Conservation (phyloP, 768 basidiomycete genomes). For the Leccinellum albellum region DNA sequence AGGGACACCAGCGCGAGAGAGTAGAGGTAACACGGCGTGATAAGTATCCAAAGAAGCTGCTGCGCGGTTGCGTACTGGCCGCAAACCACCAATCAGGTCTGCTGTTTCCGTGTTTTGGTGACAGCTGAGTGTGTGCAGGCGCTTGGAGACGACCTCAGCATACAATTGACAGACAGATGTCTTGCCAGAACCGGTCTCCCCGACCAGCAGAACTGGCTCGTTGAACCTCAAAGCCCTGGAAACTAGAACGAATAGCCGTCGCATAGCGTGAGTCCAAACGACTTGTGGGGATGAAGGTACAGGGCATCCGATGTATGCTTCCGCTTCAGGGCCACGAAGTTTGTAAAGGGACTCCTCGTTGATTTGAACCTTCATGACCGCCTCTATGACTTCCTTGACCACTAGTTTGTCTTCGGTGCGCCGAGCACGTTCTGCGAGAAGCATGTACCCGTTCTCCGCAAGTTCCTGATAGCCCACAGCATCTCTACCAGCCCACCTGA, state of each 20-base stretch:
- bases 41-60: conserved; percentile 48
- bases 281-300: conserved; percentile 43
- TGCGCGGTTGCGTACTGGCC: conserved; percentile 78
- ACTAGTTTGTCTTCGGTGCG: conserved; percentile 79
- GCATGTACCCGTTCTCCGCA: conserved; percentile 96
- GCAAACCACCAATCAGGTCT: conserved; percentile 89
- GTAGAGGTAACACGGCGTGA: conserved; percentile 38
- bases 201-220: conserved; percentile 93
- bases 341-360: conserved; percentile 70
- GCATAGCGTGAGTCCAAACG: conserved; percentile 94
- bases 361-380: conserved; percentile 81
- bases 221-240: conserved; percentile 84
- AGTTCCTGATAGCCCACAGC: conserved; percentile 88
- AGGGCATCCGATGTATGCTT: conserved; percentile 55
- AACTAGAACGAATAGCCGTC: conserved; percentile 79
- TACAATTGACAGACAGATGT: conserved; percentile 94
- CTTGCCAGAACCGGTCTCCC: conserved; percentile 96
- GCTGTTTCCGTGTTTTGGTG: conserved; percentile 99
- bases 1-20: conserved; percentile 41
- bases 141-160: conserved; percentile 59
- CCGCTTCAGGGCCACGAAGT: conserved; percentile 43
- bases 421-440: conserved; percentile 87
- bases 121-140: conserved; percentile 78
- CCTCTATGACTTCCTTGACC: conserved; percentile 92
- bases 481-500: conserved; percentile 93